Conservation (phyloP, 176 grass and related monocot species). For the Rhynchospora pubera region DNA sequence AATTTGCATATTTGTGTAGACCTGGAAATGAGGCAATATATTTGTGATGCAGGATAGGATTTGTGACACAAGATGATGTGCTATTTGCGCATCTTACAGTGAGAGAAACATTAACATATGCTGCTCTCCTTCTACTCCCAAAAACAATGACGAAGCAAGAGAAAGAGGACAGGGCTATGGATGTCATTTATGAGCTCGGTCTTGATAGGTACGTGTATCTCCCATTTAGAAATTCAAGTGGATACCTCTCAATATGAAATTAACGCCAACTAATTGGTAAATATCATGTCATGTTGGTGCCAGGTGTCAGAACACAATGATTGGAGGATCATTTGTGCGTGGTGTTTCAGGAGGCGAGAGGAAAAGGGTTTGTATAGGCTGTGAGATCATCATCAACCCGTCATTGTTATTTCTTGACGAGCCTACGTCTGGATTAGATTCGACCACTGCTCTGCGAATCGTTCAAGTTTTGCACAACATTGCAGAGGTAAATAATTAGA, state of each 20-base stretch:
- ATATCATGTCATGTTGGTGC: not conserved
- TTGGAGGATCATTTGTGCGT: conserved; percentile 88
- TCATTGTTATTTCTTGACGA: conserved; percentile 92
- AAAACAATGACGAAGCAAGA: conserved; percentile 68
- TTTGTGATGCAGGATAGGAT: conserved; percentile 79
- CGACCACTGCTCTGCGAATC: conserved; percentile 81
- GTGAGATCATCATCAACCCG: conserved; percentile 91
- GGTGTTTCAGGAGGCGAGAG: conserved; percentile 92
- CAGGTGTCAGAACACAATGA: conserved; percentile 97
- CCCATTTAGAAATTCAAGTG: conserved; percentile 1
- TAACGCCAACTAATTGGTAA: conserved; percentile 15
- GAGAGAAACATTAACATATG: conserved; percentile 79
- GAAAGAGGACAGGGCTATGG: conserved; percentile 71
- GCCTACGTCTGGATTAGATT: conserved; percentile 88
- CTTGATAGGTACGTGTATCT: conserved; percentile 57
- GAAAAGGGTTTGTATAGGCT: conserved; percentile 94
- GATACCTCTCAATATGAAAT: too few relatives aligned
- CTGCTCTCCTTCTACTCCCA: conserved; percentile 80
- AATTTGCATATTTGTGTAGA: not conserved
- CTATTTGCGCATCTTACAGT: conserved; percentile 98
- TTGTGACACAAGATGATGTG: conserved; percentile 96
- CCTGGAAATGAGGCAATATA: not conserved
- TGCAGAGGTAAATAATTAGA: conserved; percentile 46
- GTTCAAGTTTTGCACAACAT: conserved; percentile 87
- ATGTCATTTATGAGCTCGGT: conserved; percentile 88